Base-by-base conservation (phyloP, 768 basidiomycete species). In the Lentinula sp. region DNA sequence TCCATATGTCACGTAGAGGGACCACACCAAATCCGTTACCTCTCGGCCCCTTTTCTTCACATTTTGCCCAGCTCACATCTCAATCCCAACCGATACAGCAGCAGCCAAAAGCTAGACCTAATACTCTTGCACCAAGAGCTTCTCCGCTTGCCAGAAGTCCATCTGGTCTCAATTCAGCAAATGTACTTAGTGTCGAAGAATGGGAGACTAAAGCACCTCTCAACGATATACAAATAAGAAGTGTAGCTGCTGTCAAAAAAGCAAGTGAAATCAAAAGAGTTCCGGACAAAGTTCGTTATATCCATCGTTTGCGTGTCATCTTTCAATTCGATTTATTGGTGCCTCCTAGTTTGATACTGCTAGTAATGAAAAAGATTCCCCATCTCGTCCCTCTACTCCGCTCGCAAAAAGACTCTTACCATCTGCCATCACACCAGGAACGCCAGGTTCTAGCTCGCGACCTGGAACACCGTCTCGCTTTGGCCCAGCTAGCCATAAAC, bases 151-250 rank as follows among this genome's bases (percentile, higher is more conserved):
- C 57, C 9, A 48, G 45, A 50, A 50, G 33, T 36, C 33, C 57
- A 16, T 35, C 43, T 16, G 54, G 54, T 9, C 67, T 67, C 5
- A 71, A 67, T 49, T 50, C 69, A 18, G 85, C 79, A 67, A 69
- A 75, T 1, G 75, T 76, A 1, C 77, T 92, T 39, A 87, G 78
- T 45, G 77, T 96, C 3, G 95, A 97, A 70, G 93, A 96, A 75
- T 98, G 95, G 95, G 95, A 97, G 66, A 72, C 84, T 0, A 88
- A 84, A 65, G 85, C 93, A 0, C 91, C 92, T 2, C 72, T 98
- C 35, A 80, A 77, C 35, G 89, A 95, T 49, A 68, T 81, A 10
- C 87, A 91, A 67, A 75, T 81, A 16, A 80, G 80, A 59, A 93
- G 89, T 64, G 79, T 96, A 18, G 77, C 77, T 8, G 71, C 74